Evolutionary conservation across 2,329 filamentous ascomycete genomes (phyloP).

Genomic region (Diaporthe destruens): DNA sequence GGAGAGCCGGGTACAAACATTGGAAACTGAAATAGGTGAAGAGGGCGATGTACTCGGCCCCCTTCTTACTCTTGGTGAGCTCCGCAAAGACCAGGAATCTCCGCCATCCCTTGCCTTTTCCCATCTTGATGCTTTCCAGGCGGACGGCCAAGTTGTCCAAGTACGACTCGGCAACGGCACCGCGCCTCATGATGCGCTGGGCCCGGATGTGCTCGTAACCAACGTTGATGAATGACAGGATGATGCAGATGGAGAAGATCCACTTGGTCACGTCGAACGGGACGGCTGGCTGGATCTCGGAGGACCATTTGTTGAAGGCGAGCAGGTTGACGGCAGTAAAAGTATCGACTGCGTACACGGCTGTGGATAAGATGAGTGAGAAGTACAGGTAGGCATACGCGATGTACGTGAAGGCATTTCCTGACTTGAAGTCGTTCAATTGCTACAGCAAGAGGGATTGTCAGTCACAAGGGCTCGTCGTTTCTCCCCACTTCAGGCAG

Average conservation of each 20-base stretch:
- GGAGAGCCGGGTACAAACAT: conserved; percentile 53
- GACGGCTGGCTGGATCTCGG: conserved; percentile 82
- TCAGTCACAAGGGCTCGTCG: conserved; percentile 21
- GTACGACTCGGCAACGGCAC: conserved; percentile 91
- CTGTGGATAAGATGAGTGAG: conserved; percentile 80
- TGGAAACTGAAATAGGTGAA: conserved; percentile 89
- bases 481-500: too few species aligned
- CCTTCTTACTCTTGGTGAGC: conserved; percentile 91
- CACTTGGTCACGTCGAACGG: conserved; percentile 86
- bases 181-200: conserved; percentile 82
- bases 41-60: conserved; percentile 88
- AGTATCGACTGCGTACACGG: conserved; percentile 90
- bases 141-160: conserved; percentile 88
- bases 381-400: conserved; percentile 90
- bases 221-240: conserved; percentile 88
- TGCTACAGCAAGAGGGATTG: conserved; percentile 51
- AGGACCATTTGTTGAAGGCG: conserved; percentile 89
- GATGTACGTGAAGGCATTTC: conserved; percentile 80
- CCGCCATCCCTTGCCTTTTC: conserved; percentile 82
- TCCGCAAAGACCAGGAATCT: conserved; percentile 94
- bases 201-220: conserved; percentile 85
- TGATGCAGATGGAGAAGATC: conserved; percentile 95
- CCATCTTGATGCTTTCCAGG: conserved; percentile 84
- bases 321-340: conserved; percentile 95
- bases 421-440: conserved; percentile 83